Evolutionary conservation across 257 asterid species (phyloP), one percentile per base, ranked within the genome.

Genomic region (Solanum virginianum): DNA sequence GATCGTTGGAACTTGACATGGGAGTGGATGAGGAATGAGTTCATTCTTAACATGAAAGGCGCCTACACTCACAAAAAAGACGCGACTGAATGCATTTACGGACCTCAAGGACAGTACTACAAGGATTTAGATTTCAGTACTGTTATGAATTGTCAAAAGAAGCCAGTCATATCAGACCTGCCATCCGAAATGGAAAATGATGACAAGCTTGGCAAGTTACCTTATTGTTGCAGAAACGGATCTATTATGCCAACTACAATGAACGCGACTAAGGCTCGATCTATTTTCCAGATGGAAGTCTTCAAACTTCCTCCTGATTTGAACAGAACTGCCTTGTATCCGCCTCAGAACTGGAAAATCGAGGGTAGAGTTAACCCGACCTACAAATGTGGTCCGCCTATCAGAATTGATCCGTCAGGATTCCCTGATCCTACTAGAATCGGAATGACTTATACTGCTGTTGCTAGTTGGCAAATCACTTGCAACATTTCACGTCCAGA

Each of bases 1-100:
- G 98, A 96, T 86, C 98, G 89, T 36, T 96, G 99, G 99, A 96
- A 96, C 85, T 81, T 96, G n/a, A 93, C 98, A 1, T 96, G 99
- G 99, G 97, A 96, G 10, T 96, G 98, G 99, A 95, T 94, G 99
- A 81, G 95, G 53, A 94, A 91, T 69, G 99, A 94, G 85, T 96
- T 96, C 89, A 94, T 96, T 18, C n/a, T 91, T 87, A 82, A 65
- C 80, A 96, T 96, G 98, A 87, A 85, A 9, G 99, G 98, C 4
- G 99, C 99, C 17, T 93, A 87, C 88, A 91, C 97, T 5, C 97
- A 88, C 88, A 84, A 85, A 59, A 93, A 83, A 82, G 97, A 94
- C n/a, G 93, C 98, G 81, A 89, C 95, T 7, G 97, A 89, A 2
- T 96, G 99, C 88, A 85, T 96, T 68, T 96, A 93, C 45, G 99